Evolutionary conservation across 495 filamentous ascomycete genomes (phyloP), one percentile per base, ranked within the genome.

Genomic region (Halenospora varia): DNA sequence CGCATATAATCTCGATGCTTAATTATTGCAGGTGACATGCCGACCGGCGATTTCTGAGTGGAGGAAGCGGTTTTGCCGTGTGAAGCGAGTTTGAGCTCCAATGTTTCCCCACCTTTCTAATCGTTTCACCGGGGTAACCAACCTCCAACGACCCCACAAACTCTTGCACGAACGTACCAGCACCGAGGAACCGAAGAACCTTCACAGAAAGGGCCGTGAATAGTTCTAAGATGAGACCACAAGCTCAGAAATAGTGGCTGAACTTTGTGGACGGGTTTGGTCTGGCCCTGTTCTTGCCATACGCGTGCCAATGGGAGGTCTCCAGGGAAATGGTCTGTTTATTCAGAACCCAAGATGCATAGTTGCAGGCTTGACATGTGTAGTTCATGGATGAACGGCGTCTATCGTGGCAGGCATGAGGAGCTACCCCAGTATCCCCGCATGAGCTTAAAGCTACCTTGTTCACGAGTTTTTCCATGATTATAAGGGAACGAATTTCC

Each of bases 251-350:
- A 35, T 6, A 6, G 29, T 35, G 29, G 29, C 29, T 4, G 13
- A 13, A 35, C 29, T 13, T n/a, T n/a, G n/a, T n/a, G n/a, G n/a
- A n/a, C n/a, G n/a, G n/a, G n/a, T n/a, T n/a, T 55, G 35, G 40
- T 3, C 3, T 17, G 42, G n/a, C 42, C 6, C 42, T 19, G 42
- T 19, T 17, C 6, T 19, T 15, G 42, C 42, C 20, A 19, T 35
- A 53, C 42, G 51, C 51, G 51, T 41, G 26, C 51, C 26, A 53
- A 53, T 53, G 48, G 23, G 48, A 35, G 22, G 11, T 6, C 20
- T 51, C 25, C 22, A 15, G 4, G 47, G 11, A 15, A 19, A 13
- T 11, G n/a, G 2, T 22, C 25, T 49, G 9, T 24, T 23, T 49
- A 49, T 49, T 9, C 4, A n/a, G n/a, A n/a, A n/a, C n/a, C n/a